Conservation (phyloP, 2,329 filamentous ascomycete species). For the Camillea tinctor region DNA sequence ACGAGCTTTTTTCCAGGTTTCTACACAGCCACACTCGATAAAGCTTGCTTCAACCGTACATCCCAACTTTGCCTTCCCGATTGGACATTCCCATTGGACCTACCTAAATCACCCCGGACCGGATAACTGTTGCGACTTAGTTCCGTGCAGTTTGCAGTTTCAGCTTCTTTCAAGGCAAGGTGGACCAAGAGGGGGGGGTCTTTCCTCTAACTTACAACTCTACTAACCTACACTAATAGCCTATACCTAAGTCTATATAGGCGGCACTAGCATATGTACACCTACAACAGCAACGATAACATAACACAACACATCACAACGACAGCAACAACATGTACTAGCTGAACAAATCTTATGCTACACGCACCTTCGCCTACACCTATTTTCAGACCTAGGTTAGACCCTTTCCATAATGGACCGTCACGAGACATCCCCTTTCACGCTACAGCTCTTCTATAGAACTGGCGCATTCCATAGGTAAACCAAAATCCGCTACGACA, state of each 20-base stretch:
- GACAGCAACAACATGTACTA: no score
- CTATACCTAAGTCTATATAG: no score
- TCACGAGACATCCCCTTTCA: constrained; percentile 73
- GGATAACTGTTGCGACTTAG: neutral
- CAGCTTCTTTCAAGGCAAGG: no score
- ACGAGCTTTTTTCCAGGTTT: constrained; percentile 11
- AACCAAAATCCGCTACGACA: constrained; percentile 14
- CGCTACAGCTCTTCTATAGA: constrained; percentile 82
- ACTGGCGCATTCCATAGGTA: constrained; percentile 71
- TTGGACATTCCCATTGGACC: neutral
- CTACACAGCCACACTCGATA: constrained; percentile 7
- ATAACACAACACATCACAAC: no score
- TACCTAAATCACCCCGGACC: neutral
- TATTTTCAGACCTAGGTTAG: no score
- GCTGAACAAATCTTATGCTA: no score
- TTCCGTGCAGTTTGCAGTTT: neutral
- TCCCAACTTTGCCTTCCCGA: neutral
- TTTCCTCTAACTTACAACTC: neutral
- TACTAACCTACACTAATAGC: no score
- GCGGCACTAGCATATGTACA: no score
- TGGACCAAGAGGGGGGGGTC: no score
- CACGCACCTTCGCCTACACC: no score
- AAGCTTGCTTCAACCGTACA: constrained; percentile 3
- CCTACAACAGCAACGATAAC: no score
- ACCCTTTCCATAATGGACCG: constrained; percentile 46